Evolutionary conservation across 2,329 filamentous ascomycete species (phyloP).

Genomic region (Ambrosiella cleistominuta): DNA sequence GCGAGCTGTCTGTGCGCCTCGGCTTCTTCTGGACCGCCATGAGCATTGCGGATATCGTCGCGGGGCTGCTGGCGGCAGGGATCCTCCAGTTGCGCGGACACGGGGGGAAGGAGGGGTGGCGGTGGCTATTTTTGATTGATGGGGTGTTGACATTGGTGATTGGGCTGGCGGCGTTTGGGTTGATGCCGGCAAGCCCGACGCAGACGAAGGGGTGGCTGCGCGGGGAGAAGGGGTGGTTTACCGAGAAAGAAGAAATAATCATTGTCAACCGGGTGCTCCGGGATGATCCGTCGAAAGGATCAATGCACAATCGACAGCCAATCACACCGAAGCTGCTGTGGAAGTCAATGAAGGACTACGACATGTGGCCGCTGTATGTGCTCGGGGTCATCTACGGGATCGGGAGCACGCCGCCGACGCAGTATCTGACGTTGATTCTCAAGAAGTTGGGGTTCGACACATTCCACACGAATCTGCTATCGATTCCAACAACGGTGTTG

Average conservation of each 20-base stretch:
- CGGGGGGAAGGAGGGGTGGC: slow-evolving; percentile 22
- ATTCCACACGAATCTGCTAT: slow-evolving; percentile 37
- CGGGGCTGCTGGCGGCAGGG: slow-evolving; percentile 23
- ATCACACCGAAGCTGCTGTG: slow-evolving; percentile 33
- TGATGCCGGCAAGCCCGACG: slow-evolving; percentile 35
- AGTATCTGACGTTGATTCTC: slow-evolving; percentile 36
- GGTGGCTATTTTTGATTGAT: slow-evolving; percentile 41
- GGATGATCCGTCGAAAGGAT: slow-evolving; percentile 41
- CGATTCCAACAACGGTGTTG: slow-evolving; percentile 28
- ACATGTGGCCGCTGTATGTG: slow-evolving; percentile 39
- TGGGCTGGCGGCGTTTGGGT: slow-evolving; percentile 33
- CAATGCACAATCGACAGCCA: slow-evolving; percentile 43
- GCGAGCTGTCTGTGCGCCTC: slow-evolving; percentile 23
- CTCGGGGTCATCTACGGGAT: slow-evolving; percentile 31
- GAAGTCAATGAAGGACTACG: slow-evolving; percentile 36
- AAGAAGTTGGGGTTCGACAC: slow-evolving; percentile 32
- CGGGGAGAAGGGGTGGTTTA: slow-evolving; percentile 41
- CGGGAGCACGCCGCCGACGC: slow-evolving; percentile 26
- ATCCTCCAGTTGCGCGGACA: slow-evolving; percentile 25
- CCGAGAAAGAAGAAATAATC: slow-evolving; percentile 39
- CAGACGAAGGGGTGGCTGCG: slow-evolving; percentile 37
- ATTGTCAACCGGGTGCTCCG: slow-evolving; percentile 41
- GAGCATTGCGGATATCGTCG: slow-evolving; percentile 24
- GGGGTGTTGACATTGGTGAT: slow-evolving; percentile 28
- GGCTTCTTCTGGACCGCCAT: slow-evolving; percentile 27